Percentiles rank a stretch among this genome's conserved stretches.
phyloP scores from a whole-genome alignment of 257 asterid species.

The Rubia yunnanensis region DNA sequence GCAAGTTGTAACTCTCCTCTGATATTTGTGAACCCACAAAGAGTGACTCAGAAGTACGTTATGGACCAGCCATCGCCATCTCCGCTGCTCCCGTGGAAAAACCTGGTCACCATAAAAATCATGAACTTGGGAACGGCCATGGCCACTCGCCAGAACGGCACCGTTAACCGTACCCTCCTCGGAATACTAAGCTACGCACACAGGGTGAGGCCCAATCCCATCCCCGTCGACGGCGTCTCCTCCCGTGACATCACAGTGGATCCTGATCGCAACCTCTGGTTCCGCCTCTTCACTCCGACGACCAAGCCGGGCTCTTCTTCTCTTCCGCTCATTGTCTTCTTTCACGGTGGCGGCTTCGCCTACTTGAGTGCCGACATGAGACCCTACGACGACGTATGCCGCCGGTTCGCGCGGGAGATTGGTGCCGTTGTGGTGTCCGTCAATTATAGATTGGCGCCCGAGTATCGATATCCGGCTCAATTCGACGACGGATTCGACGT shows the following conservation, averaged over 20 bases:
- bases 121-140: conserved; percentile 26
- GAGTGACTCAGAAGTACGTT: not conserved
- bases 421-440: conserved; percentile 62
- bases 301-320: not conserved
- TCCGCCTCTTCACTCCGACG: conserved; percentile 53
- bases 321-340: conserved; percentile 57
- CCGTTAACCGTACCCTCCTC: conserved; percentile 56
- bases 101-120: conserved; percentile 33
- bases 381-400: conserved; percentile 57
- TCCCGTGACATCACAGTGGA: conserved; percentile 50
- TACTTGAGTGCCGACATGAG: conserved; percentile 40
- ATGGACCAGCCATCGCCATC: not conserved
- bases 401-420: conserved; percentile 46
- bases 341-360: conserved; percentile 83
- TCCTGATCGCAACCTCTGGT: conserved; percentile 62
- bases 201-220: conserved; percentile 29
- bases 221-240: conserved; percentile 45
- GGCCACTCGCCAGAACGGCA: conserved; percentile 48
- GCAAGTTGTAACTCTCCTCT: not conserved
- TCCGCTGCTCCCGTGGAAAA: conserved; percentile 41
- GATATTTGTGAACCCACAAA: too few relatives aligned
- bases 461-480: conserved; percentile 60
- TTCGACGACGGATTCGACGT: conserved; percentile 64
- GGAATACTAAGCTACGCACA: conserved; percentile 16
- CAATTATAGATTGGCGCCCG: conserved; percentile 65